Evolutionary conservation across 345 rosid species (phyloP), one percentile per base, ranked within the genome.

Genomic region (Bruguiera gymnorhiza): DNA sequence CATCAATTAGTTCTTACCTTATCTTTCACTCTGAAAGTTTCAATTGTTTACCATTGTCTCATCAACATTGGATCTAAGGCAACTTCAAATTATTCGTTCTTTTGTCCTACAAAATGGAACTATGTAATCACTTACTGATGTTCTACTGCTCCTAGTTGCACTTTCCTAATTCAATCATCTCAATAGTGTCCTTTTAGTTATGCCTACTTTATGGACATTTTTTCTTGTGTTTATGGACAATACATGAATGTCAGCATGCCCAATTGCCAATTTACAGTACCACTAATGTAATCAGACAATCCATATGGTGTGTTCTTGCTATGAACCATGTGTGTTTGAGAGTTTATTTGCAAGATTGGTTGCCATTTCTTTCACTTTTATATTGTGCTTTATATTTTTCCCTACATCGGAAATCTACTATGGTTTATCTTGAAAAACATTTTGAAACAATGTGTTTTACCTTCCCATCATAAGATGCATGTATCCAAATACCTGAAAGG

Each of bases 101-200:
- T 11, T 11, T 43, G 16, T 43, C 15, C 50, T 43, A 3, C 50
- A 11, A 43, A 43, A 2, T 43, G 50, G 18, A 43, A 43, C 5
- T 43, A 43, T 3, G 15, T 43, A 15, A 13, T 13, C 5, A 43
- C 19, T 63, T 6, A 62, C 19, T 36, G 13, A 15, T 52, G 5
- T 51, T 62, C 27, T 60, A 62, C 61, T 24, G 26, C 27, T 53
- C 13, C 2, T 3, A 8, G 52, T 15, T 29, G 32, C 61, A 32
- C 56, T 16, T 32, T 68, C 31, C 61, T 43, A n/a, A 21, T 69
- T 60, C 31, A 50, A 13, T 34, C 48, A 9, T 69, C 64, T 60
- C 8, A 48, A 60, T 23, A 10, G n/a, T 2, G 18, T 16, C 30
- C 1, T 54, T 58, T 20, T 4, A 20, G 60, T 29, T 24, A 15